These are phyloP conservation scores for Halophytophthora polymorphica DNA, from an alignment of 352 stramenopile species.

Conservation along the genomic window DNA sequence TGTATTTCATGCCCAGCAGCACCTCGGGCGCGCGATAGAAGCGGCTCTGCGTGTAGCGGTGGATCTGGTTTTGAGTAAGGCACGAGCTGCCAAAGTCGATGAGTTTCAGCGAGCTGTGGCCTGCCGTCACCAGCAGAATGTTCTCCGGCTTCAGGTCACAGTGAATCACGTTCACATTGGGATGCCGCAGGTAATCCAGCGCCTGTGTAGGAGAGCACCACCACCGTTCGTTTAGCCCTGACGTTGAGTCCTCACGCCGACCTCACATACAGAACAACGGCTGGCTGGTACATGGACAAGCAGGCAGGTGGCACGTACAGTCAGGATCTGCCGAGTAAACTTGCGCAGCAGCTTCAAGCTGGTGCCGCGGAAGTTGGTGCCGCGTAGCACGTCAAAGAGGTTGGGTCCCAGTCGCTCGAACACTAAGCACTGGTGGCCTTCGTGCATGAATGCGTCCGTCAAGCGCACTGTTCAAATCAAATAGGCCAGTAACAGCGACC, in stretches of 20 bases:
- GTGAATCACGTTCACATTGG: constrained; percentile 96
- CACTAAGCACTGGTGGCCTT: constrained; percentile 97
- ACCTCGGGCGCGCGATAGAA: constrained; percentile 95
- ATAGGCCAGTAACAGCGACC: background rate
- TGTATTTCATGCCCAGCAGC: constrained; percentile 79
- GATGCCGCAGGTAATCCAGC: constrained; percentile 86
- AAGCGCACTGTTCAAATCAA: constrained; percentile 76
- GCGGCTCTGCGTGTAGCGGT: constrained; percentile 97
- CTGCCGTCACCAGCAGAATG: constrained; percentile 93
- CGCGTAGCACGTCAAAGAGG: constrained; percentile 96
- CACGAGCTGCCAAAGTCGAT: constrained; percentile 99
- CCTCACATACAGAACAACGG: background rate
- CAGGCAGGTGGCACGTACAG: constrained; percentile 20
- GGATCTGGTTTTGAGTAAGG: constrained; percentile 92
- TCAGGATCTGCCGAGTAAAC: constrained; percentile 95
- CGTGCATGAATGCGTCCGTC: constrained; percentile 93
- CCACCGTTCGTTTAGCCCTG: constrained; percentile 2
- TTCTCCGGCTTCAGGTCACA: constrained; percentile 99
- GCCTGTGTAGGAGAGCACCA: constrained; percentile 22
- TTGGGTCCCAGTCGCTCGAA: constrained; percentile 97
- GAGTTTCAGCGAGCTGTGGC: constrained; percentile 96
- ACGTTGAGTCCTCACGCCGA: background rate
- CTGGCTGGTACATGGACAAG: background rate
- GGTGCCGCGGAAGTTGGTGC: constrained; percentile 90
- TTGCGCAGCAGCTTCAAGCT: constrained; percentile 95